phyloP scores from a whole-genome alignment of 495 filamentous ascomycete genomes.

The Hyaloscypha hepaticicola region DNA sequence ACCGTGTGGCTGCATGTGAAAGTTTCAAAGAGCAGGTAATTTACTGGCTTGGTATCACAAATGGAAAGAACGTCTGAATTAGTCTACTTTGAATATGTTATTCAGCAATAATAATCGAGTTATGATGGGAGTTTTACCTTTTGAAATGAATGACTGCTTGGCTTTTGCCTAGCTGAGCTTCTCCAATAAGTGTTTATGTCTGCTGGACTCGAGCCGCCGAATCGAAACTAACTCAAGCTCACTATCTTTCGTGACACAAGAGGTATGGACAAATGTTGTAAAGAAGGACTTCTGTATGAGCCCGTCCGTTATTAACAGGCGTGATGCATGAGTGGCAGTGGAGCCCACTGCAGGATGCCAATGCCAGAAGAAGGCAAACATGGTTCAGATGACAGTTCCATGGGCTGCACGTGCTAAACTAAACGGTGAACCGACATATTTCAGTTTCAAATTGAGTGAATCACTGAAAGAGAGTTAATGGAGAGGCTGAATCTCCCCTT shows the following conservation, averaged over 20 bases:
- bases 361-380: background rate
- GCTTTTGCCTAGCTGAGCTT: no score
- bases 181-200: background rate
- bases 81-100: no score
- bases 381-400: background rate
- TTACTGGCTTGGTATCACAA: background rate
- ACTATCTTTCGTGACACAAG: background rate
- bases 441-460: background rate
- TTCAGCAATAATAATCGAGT: no score
- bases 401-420: background rate
- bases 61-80: background rate
- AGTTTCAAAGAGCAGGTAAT: background rate
- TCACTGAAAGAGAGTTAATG: background rate
- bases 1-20: background rate
- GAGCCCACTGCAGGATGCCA: background rate
- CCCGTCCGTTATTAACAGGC: background rate
- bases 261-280: background rate
- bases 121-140: no score
- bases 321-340: background rate
- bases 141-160: no score
- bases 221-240: background rate
- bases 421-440: background rate
- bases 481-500: background rate
- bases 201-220: background rate
- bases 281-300: background rate